Base-by-base conservation (phyloP, 1,139 yeast species). In the Magnusiomyces fungicola region DNA sequence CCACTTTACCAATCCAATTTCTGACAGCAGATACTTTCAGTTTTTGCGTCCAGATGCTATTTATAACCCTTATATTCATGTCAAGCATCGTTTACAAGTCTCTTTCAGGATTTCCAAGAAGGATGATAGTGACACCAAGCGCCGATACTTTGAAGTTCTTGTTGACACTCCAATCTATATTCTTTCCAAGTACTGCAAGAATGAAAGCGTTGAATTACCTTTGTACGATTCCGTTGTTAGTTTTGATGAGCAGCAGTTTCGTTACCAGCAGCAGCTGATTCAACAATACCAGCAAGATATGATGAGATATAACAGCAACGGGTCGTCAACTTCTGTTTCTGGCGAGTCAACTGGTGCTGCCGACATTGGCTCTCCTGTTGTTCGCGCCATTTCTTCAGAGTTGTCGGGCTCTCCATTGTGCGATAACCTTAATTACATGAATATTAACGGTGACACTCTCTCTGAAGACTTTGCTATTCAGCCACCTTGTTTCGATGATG, bases 91-190 rank as follows among this genome's bases (percentile, higher is more conserved):
- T 51, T 69, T 89, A 46, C 95, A 87, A 60, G 78, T 88, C 3
- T 80, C 89, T 58, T 75, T 89, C 57, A 71, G 96, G 51, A 81
- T 89, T 32, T 83, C 95, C 27, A 83, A 81, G 59, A 67, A 64
- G 19, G 81, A 79, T 53, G 76, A 80, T 5, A 72, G 72, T 10
- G 81, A 79, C 52, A 66, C 71, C 46, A 72, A 69, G 45, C 69
- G 85, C 69, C 89, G 87, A 59, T 95, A 87, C 65, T 89, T 83
- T 62, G 97, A 89, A 60, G 95, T 89, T 43, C 81, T 87, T 47
- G 85, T 89, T 42, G 96, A 89, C 63, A 87, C 96, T 0, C 96
- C 96, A 0, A 74, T 89, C 96, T 0, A 73, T 89, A 48, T 89
- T 46, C 72, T 87, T 44, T 83, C 94, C 49, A 78, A 87, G 24